A percentile compares a stretch with the other conserved stretches of the same genome.
These are phyloP conservation scores for Apiospora aurea DNA, from an alignment of 2,329 filamentous ascomycete species.

Conservation along the genomic window DNA sequence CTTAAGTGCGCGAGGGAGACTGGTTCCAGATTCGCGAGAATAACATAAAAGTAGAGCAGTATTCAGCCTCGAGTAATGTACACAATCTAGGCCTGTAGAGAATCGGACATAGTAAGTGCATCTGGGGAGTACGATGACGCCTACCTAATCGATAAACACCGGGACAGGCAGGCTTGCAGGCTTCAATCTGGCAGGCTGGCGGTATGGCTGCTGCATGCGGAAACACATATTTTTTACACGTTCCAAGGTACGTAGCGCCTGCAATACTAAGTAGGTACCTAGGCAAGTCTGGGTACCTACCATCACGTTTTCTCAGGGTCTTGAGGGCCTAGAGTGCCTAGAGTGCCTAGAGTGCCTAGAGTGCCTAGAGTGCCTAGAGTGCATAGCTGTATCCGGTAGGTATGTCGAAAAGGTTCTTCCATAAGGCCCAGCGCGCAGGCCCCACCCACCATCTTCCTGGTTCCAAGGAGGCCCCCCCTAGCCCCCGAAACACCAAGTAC, in stretches of 20 bases:
- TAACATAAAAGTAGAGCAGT: no score
- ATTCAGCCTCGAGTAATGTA: no score
- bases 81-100: background rate
- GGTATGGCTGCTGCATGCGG: background rate
- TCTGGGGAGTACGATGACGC: no score
- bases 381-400: constrained; percentile 15
- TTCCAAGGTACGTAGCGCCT: background rate
- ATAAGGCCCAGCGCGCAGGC: constrained; percentile 11
- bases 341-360: background rate
- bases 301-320: constrained; percentile 6
- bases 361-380: background rate
- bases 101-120: no score
- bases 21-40: no score
- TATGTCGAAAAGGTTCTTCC: constrained; percentile 16
- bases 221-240: background rate
- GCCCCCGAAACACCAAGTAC: constrained; percentile 6
- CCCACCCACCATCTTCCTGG: constrained; percentile 7
- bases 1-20: no score
- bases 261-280: background rate
- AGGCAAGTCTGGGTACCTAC: background rate
- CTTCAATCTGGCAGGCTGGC: background rate
- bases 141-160: background rate
- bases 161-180: background rate
- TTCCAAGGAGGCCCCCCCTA: no score
- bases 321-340: background rate